Evolutionary conservation across 805 yeast genomes (phyloP), one percentile per base, ranked within the genome.

Genomic region (Kodamaea hsintzibuensis): DNA sequence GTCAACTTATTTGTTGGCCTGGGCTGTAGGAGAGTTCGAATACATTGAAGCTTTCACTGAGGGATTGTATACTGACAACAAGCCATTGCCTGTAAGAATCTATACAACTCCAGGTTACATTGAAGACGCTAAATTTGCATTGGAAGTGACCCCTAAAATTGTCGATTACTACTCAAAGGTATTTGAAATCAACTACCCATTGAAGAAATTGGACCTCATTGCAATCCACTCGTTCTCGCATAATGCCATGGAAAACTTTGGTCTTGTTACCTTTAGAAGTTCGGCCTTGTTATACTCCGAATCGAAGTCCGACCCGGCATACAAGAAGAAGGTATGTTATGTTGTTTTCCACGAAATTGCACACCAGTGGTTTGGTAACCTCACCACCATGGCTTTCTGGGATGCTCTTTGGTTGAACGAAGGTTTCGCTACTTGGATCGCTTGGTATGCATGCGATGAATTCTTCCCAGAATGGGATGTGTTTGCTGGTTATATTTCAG

Each of bases 311-410:
- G 84, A 79, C 62, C 71, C 75, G 1, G 58, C 77, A 17, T 81
- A 81, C 62, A 82, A 86, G 67, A 84, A 84, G 66, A 86, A 86
- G 57, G 95, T 89, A 30, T 85, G 91, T 5, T 88, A 88, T 63
- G 96, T 89, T 35, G 88, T 89, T 27, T 85, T 87, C 55, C 96
- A 90, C 71, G 96, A 89, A 71, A 76, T 89, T 54, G 96, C 96
- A 9, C 96, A 89, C 70, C 95, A 90, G 67, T 90, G 96, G 96
- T 90, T 89, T 64, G 96, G 96, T 53, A 86, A 90, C 69, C 79
- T 87, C 61, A 93, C 89, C 56, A 90, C 96, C 47, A 90, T 89
- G 96, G 84, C 87, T 63, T 90, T 96, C 95, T 89, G 96, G 96
- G 90, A 89, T 62, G 95, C 88, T 62, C 77, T 89, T 60, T 89